phyloP scores from a whole-genome alignment of 2,329 filamentous ascomycete genomes.

The Colletotrichum musicola region DNA sequence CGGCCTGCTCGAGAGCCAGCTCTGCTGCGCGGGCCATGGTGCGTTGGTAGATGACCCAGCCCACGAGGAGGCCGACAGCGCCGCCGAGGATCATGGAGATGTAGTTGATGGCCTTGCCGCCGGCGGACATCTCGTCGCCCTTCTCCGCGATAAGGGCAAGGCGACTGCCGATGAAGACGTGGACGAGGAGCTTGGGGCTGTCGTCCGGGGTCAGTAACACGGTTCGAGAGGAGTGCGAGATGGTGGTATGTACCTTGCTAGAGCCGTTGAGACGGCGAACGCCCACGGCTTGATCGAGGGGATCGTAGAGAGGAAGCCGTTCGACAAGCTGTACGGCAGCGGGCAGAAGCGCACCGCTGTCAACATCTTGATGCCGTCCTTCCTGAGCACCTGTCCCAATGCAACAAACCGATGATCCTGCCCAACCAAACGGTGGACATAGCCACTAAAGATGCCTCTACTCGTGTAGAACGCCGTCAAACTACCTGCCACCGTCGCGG shows the following conservation, averaged over 20 bases:
- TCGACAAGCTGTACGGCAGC: conserved; percentile 91
- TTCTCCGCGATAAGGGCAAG: conserved; percentile 86
- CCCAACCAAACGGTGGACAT: conserved; percentile 85
- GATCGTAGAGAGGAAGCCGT: conserved; percentile 94
- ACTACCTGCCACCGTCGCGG: conserved; percentile 83
- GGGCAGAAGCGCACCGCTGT: conserved; percentile 94
- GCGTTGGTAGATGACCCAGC: conserved; percentile 85
- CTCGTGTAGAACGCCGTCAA: conserved; percentile 84
- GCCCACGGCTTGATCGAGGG: conserved; percentile 83
- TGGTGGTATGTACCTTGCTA: conserved; percentile 67
- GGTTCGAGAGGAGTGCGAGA: background rate
- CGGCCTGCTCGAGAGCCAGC: conserved; percentile 62
- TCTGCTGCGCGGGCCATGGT: conserved; percentile 74
- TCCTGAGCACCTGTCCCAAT: conserved; percentile 86
- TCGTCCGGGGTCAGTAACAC: conserved; percentile 21
- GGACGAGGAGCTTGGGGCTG: conserved; percentile 88
- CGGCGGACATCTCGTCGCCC: conserved; percentile 83
- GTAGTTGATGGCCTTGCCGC: conserved; percentile 87
- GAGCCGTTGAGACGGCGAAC: conserved; percentile 85
- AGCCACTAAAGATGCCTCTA: conserved; percentile 80
- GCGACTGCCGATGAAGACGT: conserved; percentile 90
- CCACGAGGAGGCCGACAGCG: conserved; percentile 79
- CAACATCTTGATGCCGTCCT: conserved; percentile 89
- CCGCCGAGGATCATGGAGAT: conserved; percentile 80
- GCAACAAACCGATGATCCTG: conserved; percentile 90